A percentile compares a stretch with the other conserved stretches of the same genome.
These are phyloP conservation scores for Mikania micrantha DNA, from an alignment of 129 eudicot genomes.

Conservation along the genomic window DNA sequence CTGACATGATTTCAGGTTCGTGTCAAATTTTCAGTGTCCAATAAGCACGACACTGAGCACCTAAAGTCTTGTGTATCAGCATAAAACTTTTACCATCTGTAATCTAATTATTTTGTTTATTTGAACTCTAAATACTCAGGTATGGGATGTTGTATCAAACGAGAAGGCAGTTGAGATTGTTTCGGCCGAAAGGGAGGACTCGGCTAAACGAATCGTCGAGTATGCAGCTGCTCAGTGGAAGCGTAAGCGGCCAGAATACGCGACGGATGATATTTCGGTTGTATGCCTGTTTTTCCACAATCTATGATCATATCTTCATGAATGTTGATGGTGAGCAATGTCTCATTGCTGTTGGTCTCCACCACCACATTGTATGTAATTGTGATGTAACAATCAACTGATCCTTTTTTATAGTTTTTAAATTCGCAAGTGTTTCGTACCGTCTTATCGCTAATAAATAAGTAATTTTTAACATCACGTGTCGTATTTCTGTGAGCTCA, in stretches of 20 bases:
- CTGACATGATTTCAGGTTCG: too few relatives aligned
- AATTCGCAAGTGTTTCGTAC: not conserved
- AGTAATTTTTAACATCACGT: not conserved
- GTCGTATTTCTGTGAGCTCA: too few relatives aligned
- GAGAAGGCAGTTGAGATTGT: slow-evolving; percentile 85
- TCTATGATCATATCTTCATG: not conserved
- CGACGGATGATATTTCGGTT: slow-evolving; percentile 80
- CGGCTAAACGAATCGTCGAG: slow-evolving; percentile 70
- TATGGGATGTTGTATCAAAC: slow-evolving; percentile 92
- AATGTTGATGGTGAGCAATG: slow-evolving; percentile 16
- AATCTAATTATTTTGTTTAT: not conserved
- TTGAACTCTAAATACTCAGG: slow-evolving; percentile 26
- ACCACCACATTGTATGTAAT: not conserved
- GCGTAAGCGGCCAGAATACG: slow-evolving; percentile 42
- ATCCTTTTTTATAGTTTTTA: not conserved
- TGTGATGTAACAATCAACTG: not conserved
- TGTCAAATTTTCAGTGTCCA: too few relatives aligned
- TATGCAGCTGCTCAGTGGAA: slow-evolving; percentile 78
- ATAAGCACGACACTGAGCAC: too few relatives aligned
- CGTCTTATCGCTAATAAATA: too few relatives aligned
- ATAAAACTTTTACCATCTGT: too few relatives aligned
- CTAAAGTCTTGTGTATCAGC: too few relatives aligned
- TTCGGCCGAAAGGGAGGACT: slow-evolving; percentile 46
- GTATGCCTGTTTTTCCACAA: slow-evolving; percentile 73
- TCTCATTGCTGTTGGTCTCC: slow-evolving; percentile 9